Base-by-base conservation (phyloP, 805 yeast genomes). In the Candida ulmi region DNA sequence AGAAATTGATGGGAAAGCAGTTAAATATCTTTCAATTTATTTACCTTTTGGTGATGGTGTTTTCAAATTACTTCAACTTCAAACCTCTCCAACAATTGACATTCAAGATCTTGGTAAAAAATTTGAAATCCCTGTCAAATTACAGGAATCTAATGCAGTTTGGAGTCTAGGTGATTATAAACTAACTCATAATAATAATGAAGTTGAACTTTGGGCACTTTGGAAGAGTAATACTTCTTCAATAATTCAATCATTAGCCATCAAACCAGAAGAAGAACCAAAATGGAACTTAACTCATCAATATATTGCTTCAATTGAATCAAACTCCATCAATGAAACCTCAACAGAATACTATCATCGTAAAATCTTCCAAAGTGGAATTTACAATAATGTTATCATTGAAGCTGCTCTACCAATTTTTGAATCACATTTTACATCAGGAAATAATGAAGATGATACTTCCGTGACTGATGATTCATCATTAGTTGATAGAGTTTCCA, bases 141-240 rank as follows among this genome's bases (percentile, higher is more conserved):
- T 62, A n/a, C 69, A 70, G 5, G 62, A 61, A 33, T 45, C 55
- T 3, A 60, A 52, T 24, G 56, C 71, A 1, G 56, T 67, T 16
- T 76, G 80, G 80, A 59, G 66, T 30, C 60, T 75, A 33, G 68
- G 71, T 42, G 80, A 75, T 46, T 68, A 66, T 46, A 54, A 60
- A 41, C 47, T 74, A 19, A 40, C 48, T 3, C 40, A 39, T 8
- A n/a, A 40, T 2, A 33, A 33, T 7, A 37, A 41, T 1, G 32
- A 36, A 28, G 39, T 69, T 17, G 60, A 62, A 32, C 44, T 74
- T 3, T 60, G 69, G 54, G 63, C 68, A 1, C 60, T 81, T 26
- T 79, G 86, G 85, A 82, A 80, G 51, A 76, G 84, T 47, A 80
- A 81, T 45, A 69, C 75, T 2, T 68, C 74, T 1, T 71, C 79